A percentile compares a stretch with the other conserved stretches of the same genome.
Conservation (phyloP, 2,329 filamentous ascomycete genomes). For the Bipolaris oryzae region DNA sequence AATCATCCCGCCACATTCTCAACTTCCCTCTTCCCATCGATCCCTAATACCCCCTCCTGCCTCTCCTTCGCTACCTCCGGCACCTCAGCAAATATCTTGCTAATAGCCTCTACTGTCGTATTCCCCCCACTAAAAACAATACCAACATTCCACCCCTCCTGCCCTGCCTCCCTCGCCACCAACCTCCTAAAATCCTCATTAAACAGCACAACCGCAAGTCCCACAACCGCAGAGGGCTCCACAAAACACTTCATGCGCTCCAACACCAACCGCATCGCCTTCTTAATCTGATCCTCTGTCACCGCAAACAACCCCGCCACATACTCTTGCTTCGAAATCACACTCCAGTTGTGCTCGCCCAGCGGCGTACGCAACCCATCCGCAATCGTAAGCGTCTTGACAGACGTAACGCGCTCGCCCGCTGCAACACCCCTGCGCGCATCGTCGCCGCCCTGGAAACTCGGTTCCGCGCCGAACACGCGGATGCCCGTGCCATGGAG, state of each 20-base stretch:
- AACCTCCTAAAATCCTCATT: slow-evolving; percentile 76
- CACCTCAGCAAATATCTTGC: slow-evolving; percentile 57
- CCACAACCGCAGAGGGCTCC: slow-evolving; percentile 87
- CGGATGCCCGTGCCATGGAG: slow-evolving; percentile 71
- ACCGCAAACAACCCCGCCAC: slow-evolving; percentile 75
- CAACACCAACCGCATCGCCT: slow-evolving; percentile 75
- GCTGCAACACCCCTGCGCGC: slow-evolving; percentile 70
- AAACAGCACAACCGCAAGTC: slow-evolving; percentile 79
- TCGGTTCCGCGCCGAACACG: slow-evolving; percentile 89
- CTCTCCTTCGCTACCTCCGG: slow-evolving; percentile 43
- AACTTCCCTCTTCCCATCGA: slow-evolving; percentile 49
- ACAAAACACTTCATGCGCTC: slow-evolving; percentile 91
- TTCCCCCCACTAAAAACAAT: slow-evolving; percentile 69
- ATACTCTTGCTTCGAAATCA: slow-evolving; percentile 75
- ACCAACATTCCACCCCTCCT: slow-evolving; percentile 74
- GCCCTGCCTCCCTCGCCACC: slow-evolving; percentile 73
- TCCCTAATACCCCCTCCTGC: slow-evolving; percentile 48
- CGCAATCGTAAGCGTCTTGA: slow-evolving; percentile 80
- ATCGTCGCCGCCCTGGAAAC: slow-evolving; percentile 83
- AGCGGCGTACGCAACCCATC: slow-evolving; percentile 88
- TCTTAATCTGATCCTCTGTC: slow-evolving; percentile 79
- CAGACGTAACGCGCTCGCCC: slow-evolving; percentile 68
- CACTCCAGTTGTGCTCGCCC: slow-evolving; percentile 73
- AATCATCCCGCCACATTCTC: slow-evolving; percentile 53
- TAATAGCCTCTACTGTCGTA: slow-evolving; percentile 66